Conservation (phyloP, 805 yeast species). For the Candida caryicola region DNA sequence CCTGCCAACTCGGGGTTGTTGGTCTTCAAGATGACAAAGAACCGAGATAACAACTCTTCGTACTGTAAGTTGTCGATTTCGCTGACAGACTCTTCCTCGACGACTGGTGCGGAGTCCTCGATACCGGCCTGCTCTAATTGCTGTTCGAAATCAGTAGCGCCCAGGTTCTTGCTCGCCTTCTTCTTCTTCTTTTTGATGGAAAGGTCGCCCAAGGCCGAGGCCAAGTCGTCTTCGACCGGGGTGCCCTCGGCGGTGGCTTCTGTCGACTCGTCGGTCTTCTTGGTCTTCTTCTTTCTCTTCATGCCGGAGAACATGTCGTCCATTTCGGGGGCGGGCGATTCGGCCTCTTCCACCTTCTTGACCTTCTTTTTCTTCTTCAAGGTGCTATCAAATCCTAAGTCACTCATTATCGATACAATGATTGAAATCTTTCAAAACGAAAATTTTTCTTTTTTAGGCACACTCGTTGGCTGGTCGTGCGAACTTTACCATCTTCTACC, state of each 20-base stretch:
- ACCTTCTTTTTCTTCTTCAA: conserved; percentile 78
- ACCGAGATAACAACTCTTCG: conserved; percentile 74
- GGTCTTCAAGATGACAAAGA: conserved; percentile 79
- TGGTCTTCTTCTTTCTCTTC: conserved; percentile 76
- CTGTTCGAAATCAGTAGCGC: conserved; percentile 79
- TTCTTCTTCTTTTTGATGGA: conserved; percentile 74
- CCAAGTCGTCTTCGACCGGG: conserved; percentile 31
- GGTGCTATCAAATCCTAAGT: conserved; percentile 69
- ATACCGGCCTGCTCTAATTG: conserved; percentile 89
- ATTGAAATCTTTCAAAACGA: not conserved
- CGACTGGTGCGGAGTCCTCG: conserved; percentile 42
- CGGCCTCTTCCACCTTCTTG: conserved; percentile 42
- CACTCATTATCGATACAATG: conserved; percentile 32
- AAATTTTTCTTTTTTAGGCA: conserved; percentile 7
- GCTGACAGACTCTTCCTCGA: conserved; percentile 26
- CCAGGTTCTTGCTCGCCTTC: conserved; percentile 54
- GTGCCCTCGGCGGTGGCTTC: conserved; percentile 18
- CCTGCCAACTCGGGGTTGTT: conserved; percentile 99
- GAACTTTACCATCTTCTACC: not conserved
- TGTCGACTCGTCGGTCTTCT: conserved; percentile 32
- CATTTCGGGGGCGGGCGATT: conserved; percentile 37
- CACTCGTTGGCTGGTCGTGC: not conserved
- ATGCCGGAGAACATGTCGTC: conserved; percentile 70
- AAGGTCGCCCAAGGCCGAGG: conserved; percentile 39
- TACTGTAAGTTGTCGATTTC: conserved; percentile 58